Evolutionary conservation across 1,284 basidiomycete species (phyloP).

Genomic region (Apiotrichum porosum): DNA sequence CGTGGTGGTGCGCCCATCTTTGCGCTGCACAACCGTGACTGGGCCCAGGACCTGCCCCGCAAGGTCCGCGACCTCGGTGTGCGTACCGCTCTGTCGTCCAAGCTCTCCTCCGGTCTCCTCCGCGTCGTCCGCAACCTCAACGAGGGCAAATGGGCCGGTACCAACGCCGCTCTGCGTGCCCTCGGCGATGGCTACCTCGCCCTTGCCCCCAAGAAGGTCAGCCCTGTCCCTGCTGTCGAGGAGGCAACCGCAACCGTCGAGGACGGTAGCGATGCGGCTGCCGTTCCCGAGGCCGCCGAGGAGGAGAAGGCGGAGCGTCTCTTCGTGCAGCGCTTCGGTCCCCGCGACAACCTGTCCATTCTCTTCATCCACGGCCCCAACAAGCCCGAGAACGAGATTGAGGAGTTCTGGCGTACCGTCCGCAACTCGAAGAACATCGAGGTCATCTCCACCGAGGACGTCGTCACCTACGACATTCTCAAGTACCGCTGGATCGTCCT

Average conservation of each 20-base stretch:
- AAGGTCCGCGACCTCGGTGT: constrained; percentile 92
- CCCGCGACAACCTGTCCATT: constrained; percentile 32
- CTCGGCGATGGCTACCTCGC: constrained; percentile 50
- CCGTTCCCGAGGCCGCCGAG: background rate
- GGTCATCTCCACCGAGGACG: constrained; percentile 59
- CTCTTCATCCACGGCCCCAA: constrained; percentile 43
- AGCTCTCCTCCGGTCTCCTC: constrained; percentile 68
- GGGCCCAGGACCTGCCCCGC: constrained; percentile 80
- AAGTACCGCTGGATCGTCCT: constrained; percentile 56
- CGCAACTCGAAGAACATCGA: constrained; percentile 58
- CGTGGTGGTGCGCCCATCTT: constrained; percentile 88
- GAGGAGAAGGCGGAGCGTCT: constrained; percentile 1
- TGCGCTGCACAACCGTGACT: constrained; percentile 84
- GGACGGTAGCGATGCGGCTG: no score
- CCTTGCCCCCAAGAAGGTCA: constrained; percentile 20
- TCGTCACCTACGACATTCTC: constrained; percentile 71
- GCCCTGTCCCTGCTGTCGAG: constrained; percentile 40
- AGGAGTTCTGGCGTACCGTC: constrained; percentile 20
- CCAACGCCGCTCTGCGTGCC: constrained; percentile 32
- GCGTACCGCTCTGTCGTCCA: constrained; percentile 76
- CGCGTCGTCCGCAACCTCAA: constrained; percentile 71
- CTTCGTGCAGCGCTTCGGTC: constrained; percentile 31
- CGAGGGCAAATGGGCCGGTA: constrained; percentile 49
- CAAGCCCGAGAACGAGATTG: constrained; percentile 18
- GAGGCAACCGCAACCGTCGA: background rate